Percentiles rank a stretch among this genome's conserved stretches.
Evolutionary conservation across 495 filamentous ascomycete species (phyloP).

Genomic region (Podospora pseudocomata): DNA sequence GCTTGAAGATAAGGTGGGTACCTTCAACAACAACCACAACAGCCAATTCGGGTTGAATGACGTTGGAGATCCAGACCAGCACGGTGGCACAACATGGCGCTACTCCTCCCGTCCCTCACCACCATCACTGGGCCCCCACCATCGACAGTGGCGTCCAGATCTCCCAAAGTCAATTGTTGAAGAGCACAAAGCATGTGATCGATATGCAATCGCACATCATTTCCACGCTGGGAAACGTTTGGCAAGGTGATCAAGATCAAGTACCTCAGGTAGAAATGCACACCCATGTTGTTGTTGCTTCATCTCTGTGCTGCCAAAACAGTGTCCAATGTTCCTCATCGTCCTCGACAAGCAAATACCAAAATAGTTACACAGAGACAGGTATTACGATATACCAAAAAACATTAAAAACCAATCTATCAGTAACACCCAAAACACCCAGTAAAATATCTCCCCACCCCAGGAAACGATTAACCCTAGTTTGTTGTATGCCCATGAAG

Average conservation of each 20-base stretch:
- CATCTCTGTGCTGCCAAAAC: neutral
- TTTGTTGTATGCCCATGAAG: constrained; percentile 1
- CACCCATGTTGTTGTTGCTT: neutral
- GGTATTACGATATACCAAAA: constrained; percentile 4
- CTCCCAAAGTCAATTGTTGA: neutral
- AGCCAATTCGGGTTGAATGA: neutral
- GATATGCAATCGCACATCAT: neutral
- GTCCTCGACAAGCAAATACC: neutral
- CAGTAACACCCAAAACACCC: constrained; percentile 1
- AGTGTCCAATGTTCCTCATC: neutral
- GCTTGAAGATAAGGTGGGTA: neutral
- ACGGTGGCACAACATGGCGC: neutral
- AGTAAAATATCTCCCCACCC: neutral
- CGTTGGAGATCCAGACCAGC: neutral
- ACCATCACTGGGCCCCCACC: neutral
- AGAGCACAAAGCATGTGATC: neutral
- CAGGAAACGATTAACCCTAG: neutral
- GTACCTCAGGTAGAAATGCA: neutral
- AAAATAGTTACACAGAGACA: neutral
- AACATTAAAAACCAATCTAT: constrained; percentile 2
- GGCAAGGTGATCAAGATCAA: neutral
- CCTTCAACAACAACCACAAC: neutral
- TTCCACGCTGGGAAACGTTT: neutral
- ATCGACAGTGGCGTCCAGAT: neutral
- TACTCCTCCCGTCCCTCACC: neutral